Conservation (phyloP, 441 rosid species). For the Gossypium davidsonii region DNA sequence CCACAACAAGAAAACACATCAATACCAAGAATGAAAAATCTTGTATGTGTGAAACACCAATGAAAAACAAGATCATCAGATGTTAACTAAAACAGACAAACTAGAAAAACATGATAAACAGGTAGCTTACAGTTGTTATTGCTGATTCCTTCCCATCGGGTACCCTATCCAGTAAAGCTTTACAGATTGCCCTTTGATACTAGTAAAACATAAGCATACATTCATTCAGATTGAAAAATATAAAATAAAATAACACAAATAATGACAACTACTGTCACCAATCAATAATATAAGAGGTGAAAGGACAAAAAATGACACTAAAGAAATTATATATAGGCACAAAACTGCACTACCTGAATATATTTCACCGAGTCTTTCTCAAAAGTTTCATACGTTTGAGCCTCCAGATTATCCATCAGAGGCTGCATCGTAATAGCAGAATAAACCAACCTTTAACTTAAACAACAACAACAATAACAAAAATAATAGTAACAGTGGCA, state of each 20-base stretch:
- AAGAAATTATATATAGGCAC: slow-evolving; percentile 1
- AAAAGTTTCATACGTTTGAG: slow-evolving; percentile 98
- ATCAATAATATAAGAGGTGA: slow-evolving; percentile 5
- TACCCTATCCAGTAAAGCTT: slow-evolving; percentile 85
- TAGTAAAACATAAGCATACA: slow-evolving; percentile 33
- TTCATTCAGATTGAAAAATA: slow-evolving; percentile 12
- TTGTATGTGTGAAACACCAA: slow-evolving; percentile 3
- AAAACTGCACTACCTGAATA: slow-evolving; percentile 49
- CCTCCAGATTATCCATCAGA: slow-evolving; percentile 98
- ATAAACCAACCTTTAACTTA: background rate
- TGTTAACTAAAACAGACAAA: background rate
- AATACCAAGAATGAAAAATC: slow-evolving; percentile 9
- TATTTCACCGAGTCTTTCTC: slow-evolving; percentile 90
- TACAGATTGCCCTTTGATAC: slow-evolving; percentile 87
- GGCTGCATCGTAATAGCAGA: slow-evolving; percentile 50
- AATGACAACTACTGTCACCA: background rate
- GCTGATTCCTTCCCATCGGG: slow-evolving; percentile 54
- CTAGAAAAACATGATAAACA: slow-evolving; percentile 1
- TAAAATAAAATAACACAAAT: background rate
- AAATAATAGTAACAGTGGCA: slow-evolving; percentile 7
- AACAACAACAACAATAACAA: background rate
- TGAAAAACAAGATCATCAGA: background rate
- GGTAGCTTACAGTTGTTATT: slow-evolving; percentile 58
- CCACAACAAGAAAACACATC: slow-evolving; percentile 14
- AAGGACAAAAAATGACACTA: background rate